Percentiles rank a stretch among this genome's conserved stretches.
phyloP scores from a whole-genome alignment of 257 asterid genomes.

The Leonotis leonurus region DNA sequence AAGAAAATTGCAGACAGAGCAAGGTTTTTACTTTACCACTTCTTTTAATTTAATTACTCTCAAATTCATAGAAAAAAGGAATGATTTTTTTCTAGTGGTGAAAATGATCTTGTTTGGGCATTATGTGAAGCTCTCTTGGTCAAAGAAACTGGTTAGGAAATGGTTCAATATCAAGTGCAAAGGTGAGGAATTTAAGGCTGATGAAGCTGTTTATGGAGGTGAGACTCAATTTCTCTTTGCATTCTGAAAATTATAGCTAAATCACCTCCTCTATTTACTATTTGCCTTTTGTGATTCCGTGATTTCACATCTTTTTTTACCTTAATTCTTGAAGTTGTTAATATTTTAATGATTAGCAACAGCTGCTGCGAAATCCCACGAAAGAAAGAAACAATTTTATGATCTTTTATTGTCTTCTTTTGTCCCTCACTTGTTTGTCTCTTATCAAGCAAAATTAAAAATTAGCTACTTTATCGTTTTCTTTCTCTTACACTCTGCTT shows the following conservation, averaged over 20 bases:
- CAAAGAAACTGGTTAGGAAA: constrained; percentile 72
- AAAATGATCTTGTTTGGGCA: constrained; percentile 20
- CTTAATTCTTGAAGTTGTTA: constrained; percentile 12
- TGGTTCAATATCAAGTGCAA: constrained; percentile 77
- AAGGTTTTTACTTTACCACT: constrained; percentile 36
- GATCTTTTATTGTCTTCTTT: constrained; percentile 25
- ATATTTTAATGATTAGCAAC: constrained; percentile 24
- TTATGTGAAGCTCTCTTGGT: constrained; percentile 78
- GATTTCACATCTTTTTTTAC: neutral
- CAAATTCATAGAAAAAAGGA: neutral
- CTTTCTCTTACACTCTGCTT: neutral
- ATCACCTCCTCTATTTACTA: neutral
- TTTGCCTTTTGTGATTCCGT: constrained; percentile 19
- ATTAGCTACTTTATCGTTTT: neutral
- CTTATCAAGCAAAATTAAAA: constrained; percentile 12
- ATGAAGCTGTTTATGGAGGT: constrained; percentile 73
- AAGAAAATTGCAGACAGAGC: constrained; percentile 62
- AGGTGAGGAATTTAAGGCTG: constrained; percentile 53
- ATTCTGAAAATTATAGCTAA: neutral
- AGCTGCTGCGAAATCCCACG: constrained; percentile 21
- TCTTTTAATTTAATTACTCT: neutral
- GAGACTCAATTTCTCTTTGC: constrained; percentile 16
- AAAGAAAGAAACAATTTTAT: constrained; percentile 17
- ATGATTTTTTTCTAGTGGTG: constrained; percentile 11
- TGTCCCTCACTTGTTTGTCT: constrained; percentile 34